These are phyloP conservation scores for Camelina neglecta DNA, from an alignment of 345 rosid species.

Conservation along the genomic window DNA sequence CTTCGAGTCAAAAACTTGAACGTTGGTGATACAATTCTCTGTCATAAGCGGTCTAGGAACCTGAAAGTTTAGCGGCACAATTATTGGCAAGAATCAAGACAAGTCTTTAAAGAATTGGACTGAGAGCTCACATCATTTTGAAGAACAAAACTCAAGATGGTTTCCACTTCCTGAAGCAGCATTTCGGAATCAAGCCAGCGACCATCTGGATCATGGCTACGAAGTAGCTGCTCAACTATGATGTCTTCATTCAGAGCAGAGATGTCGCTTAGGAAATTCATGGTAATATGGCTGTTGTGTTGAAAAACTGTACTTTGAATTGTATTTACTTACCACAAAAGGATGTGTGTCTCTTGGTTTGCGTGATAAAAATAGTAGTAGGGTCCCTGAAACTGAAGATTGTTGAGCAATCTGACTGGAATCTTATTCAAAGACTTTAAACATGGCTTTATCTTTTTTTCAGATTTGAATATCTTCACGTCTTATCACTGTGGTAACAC, in stretches of 20 bases:
- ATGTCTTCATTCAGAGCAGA: conserved; percentile 51
- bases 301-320: conserved; percentile 2
- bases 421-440: conserved; percentile 33
- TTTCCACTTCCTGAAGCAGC: conserved; percentile 64
- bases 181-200: conserved; percentile 65
- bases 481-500: conserved; percentile 24
- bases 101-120: conserved; percentile 19
- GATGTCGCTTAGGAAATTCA: conserved; percentile 28
- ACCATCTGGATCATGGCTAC: conserved; percentile 78
- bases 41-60: conserved; percentile 36
- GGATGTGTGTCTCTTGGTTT: conserved; percentile 6
- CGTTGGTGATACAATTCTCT: conserved; percentile 36
- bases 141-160: conserved; percentile 53
- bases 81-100: conserved; percentile 6
- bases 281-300: conserved; percentile 24
- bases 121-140: conserved; percentile 41
- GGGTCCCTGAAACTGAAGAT: conserved; percentile 36
- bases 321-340: conserved; percentile 2
- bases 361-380: conserved; percentile 34
- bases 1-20: conserved; percentile 53
- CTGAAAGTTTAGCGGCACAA: conserved; percentile 45
- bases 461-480: not conserved
- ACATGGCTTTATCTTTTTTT: conserved; percentile 34
- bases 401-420: conserved; percentile 42
- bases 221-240: conserved; percentile 59